Conservation (phyloP, 2,329 filamentous ascomycete species). For the Lachnellula arida region DNA sequence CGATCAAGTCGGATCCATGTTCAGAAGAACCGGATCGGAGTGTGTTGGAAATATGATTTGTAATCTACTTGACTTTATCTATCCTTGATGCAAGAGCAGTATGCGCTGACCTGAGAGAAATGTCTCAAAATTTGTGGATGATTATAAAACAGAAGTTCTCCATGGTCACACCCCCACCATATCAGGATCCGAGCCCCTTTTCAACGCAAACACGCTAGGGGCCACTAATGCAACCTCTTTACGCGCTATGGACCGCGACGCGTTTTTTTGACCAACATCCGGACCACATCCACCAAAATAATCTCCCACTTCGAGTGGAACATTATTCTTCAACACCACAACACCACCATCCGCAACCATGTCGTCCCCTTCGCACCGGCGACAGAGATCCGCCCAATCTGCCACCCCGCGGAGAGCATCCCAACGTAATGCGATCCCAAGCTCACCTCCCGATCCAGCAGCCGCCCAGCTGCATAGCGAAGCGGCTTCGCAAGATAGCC, state of each 20-base stretch:
- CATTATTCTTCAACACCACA: slow-evolving; percentile 2
- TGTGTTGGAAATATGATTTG: no score
- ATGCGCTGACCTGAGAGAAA: no score
- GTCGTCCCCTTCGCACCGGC: slow-evolving; percentile 58
- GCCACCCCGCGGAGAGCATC: slow-evolving; percentile 53
- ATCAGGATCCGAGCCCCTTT: not conserved
- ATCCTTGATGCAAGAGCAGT: no score
- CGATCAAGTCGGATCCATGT: no score
- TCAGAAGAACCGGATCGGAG: no score
- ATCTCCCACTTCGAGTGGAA: not conserved
- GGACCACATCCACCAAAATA: not conserved
- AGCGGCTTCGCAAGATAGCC: slow-evolving; percentile 32
- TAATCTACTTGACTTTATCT: no score
- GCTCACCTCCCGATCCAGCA: slow-evolving; percentile 39
- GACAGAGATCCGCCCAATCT: slow-evolving; percentile 51
- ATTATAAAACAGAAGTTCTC: no score
- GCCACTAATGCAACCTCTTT: slow-evolving; percentile 15
- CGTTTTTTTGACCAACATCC: slow-evolving; percentile 4
- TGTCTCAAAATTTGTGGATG: no score
- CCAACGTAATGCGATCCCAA: slow-evolving; percentile 48
- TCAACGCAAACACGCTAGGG: slow-evolving; percentile 6
- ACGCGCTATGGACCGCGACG: slow-evolving; percentile 12
- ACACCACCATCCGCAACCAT: slow-evolving; percentile 35
- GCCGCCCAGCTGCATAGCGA: slow-evolving; percentile 33
- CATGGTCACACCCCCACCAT: no score